Evolutionary conservation across 192 early-diverging fungal genomes (phyloP).

Genomic region (Coemansia sp.): DNA sequence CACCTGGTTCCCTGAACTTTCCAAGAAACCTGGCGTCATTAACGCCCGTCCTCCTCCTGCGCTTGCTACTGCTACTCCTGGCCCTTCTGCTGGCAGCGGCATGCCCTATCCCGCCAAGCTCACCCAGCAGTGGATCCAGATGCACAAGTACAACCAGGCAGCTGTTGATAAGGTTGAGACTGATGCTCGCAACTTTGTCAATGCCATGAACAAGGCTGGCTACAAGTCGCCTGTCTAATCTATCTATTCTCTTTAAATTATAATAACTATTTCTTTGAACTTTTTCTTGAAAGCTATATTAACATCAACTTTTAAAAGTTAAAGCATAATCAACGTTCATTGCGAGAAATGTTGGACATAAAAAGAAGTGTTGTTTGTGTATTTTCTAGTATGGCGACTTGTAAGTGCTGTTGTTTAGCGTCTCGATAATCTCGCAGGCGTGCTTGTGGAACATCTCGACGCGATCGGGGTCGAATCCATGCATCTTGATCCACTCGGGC

Average conservation of each 20-base stretch:
- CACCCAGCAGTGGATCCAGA: conserved; percentile 36
- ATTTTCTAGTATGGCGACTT: conserved; percentile 48
- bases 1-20: conserved; percentile 41
- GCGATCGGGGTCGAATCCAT: conserved; percentile 34
- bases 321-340: not conserved
- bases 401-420: conserved; percentile 54
- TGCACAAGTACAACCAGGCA: conserved; percentile 31
- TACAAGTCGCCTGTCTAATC: conserved; percentile 43
- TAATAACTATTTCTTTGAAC: not conserved
- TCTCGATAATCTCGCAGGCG: conserved; percentile 42
- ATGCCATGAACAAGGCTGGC: conserved; percentile 45
- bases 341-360: not conserved
- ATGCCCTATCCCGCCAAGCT: conserved; percentile 42
- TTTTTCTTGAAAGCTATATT: not conserved
- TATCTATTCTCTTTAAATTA: conserved; percentile 8
- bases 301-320: not conserved
- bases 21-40: conserved; percentile 9
- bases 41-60: not conserved
- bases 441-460: conserved; percentile 42
- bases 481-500: conserved; percentile 48
- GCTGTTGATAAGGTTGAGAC: conserved; percentile 20
- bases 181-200: conserved; percentile 35
- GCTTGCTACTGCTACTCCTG: not conserved
- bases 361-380: not conserved
- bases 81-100: conserved; percentile 10